These are phyloP conservation scores for Rhodosporidiobolus odoratus DNA, from an alignment of 768 basidiomycete genomes.

Conservation along the genomic window DNA sequence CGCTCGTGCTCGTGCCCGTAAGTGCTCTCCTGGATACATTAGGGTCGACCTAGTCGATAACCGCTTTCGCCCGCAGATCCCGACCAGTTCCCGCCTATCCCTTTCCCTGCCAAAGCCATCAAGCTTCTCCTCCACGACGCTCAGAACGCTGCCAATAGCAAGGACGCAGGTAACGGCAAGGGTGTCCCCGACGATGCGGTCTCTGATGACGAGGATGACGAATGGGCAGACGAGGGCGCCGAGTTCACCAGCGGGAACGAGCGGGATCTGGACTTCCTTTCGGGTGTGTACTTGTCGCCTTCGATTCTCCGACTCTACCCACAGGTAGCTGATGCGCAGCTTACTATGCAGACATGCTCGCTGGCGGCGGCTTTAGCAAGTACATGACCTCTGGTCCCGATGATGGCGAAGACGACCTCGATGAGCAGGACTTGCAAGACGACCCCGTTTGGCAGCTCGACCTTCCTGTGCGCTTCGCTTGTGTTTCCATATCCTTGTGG, in stretches of 20 bases:
- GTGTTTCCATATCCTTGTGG: neutral
- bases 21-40: too few species aligned
- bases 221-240: slow-evolving; percentile 88
- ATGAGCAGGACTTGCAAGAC: slow-evolving; percentile 79
- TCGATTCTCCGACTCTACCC: neutral
- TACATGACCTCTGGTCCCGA: slow-evolving; percentile 56
- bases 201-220: slow-evolving; percentile 79
- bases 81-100: slow-evolving; percentile 73
- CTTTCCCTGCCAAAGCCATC: slow-evolving; percentile 87
- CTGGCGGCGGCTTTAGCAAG: slow-evolving; percentile 65
- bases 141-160: slow-evolving; percentile 58
- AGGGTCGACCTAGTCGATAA: too few species aligned
- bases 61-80: slow-evolving; percentile 59
- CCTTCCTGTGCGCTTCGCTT: slow-evolving; percentile 53
- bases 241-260: slow-evolving; percentile 56
- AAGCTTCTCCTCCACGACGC: slow-evolving; percentile 82
- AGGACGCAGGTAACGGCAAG: slow-evolving; percentile 56
- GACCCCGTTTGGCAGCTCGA: slow-evolving; percentile 86
- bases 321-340: neutral
- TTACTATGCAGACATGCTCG: slow-evolving; percentile 58
- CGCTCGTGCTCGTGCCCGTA: slow-evolving; percentile 79
- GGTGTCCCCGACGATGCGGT: slow-evolving; percentile 55
- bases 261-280: slow-evolving; percentile 70
- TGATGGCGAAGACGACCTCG: slow-evolving; percentile 56
- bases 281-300: slow-evolving; percentile 46